Evolutionary conservation across 169 alveolate species (phyloP).

Genomic region (Plasmodium ovale): DNA sequence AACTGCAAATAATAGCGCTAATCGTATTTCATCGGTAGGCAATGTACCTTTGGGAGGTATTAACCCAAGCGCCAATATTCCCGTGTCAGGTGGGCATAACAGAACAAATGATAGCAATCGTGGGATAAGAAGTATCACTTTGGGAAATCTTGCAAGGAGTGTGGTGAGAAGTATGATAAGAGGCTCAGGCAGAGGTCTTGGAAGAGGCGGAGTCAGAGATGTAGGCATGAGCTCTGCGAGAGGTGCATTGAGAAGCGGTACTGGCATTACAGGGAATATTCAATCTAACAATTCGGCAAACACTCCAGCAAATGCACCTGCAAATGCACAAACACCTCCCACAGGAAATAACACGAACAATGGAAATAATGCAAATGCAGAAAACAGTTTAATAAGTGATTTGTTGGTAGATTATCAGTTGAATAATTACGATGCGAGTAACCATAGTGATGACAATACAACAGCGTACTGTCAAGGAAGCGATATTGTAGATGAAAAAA

Average conservation of each 20-base stretch:
- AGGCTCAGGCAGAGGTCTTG: too few species aligned
- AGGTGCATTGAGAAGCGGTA: too few species aligned
- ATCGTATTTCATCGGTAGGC: slow-evolving; percentile 2
- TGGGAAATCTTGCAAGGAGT: too few species aligned
- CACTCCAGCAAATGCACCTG: neutral
- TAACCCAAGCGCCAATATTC: neutral
- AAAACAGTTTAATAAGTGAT: neutral
- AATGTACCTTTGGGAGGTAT: neutral
- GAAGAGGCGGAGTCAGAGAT: too few species aligned
- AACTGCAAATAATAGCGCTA: neutral
- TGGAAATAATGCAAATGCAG: neutral
- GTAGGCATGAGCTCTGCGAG: too few species aligned
- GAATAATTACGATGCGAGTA: slow-evolving; percentile 41
- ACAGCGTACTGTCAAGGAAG: slow-evolving; percentile 16
- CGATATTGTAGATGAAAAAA: slow-evolving; percentile 24
- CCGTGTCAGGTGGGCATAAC: neutral
- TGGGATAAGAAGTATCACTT: too few species aligned
- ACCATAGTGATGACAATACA: slow-evolving; percentile 68
- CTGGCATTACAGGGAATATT: too few species aligned
- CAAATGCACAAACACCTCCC: neutral
- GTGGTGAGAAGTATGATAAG: too few species aligned
- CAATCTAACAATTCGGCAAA: too few species aligned
- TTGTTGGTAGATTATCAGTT: slow-evolving; percentile 4
- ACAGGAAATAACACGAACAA: slow-evolving; percentile 2
- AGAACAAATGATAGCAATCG: neutral